These are phyloP conservation scores for Talaromyces sp. DNA, from an alignment of 2,329 filamentous ascomycete genomes.

Conservation along the genomic window DNA sequence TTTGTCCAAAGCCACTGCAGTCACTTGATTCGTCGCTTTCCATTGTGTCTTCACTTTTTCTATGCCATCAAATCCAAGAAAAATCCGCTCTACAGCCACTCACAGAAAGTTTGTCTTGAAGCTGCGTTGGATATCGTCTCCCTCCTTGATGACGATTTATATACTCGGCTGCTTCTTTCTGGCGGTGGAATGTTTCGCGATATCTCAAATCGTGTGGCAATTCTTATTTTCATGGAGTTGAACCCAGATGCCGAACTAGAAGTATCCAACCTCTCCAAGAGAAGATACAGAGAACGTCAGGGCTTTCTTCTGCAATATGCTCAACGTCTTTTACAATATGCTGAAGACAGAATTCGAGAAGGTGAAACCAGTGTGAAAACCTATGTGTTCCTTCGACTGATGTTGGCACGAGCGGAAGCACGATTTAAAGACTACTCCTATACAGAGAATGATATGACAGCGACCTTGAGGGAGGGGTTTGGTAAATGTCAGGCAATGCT, in stretches of 20 bases:
- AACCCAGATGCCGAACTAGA: conserved; percentile 15
- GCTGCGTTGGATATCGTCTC: conserved; percentile 26
- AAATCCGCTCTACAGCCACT: conserved; percentile 27
- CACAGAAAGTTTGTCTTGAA: conserved; percentile 27
- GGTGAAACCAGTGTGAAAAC: conserved; percentile 35
- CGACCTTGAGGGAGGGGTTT: background rate
- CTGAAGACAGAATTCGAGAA: conserved; percentile 25
- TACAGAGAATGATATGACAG: background rate
- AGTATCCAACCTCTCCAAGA: conserved; percentile 17
- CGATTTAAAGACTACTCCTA: conserved; percentile 13
- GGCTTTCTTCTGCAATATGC: conserved; percentile 22
- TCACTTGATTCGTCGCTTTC: conserved; percentile 24
- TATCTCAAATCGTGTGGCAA: conserved; percentile 24
- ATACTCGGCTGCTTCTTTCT: conserved; percentile 23
- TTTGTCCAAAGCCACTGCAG: conserved; percentile 22
- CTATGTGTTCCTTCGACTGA: conserved; percentile 29
- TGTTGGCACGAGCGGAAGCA: conserved; percentile 25
- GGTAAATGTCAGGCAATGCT: background rate
- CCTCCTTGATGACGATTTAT: conserved; percentile 25
- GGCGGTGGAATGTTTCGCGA: conserved; percentile 33
- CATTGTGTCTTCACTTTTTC: conserved; percentile 23
- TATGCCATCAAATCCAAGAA: conserved; percentile 26
- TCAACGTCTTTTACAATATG: conserved; percentile 22
- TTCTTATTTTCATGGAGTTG: conserved; percentile 24
- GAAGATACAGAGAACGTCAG: conserved; percentile 16